Evolutionary conservation across 176 grass and related monocot genomes (phyloP).

Genomic region (Juncus inflexus): DNA sequence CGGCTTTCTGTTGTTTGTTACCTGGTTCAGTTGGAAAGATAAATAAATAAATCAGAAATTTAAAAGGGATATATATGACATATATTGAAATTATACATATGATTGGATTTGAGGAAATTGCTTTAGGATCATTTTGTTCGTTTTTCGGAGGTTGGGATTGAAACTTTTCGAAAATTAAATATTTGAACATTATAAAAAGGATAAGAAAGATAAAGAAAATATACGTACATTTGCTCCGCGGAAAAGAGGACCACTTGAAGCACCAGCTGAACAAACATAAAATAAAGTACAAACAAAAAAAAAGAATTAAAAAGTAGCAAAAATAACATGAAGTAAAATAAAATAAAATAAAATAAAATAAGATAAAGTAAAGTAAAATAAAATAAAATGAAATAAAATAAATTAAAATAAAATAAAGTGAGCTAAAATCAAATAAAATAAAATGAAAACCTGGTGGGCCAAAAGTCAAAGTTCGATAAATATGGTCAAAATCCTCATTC

Average conservation of each 20-base stretch:
- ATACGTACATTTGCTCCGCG: slow-evolving; percentile 69
- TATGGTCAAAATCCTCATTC: slow-evolving; percentile 92
- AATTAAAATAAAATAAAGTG: slow-evolving; percentile 23
- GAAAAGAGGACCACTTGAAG: slow-evolving; percentile 49
- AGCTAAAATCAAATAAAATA: too few relatives aligned
- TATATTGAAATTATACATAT: background rate
- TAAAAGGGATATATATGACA: background rate
- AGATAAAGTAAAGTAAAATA: slow-evolving; percentile 17
- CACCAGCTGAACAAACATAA: slow-evolving; percentile 43
- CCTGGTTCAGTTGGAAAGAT: background rate
- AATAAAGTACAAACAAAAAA: too few relatives aligned
- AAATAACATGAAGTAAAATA: background rate
- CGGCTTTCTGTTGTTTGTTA: slow-evolving; percentile 37
- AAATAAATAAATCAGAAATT: background rate
- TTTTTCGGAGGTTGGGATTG: too few relatives aligned
- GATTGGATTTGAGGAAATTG: too few relatives aligned
- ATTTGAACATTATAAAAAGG: too few relatives aligned
- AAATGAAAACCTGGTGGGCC: slow-evolving; percentile 47
- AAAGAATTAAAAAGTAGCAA: slow-evolving; percentile 12
- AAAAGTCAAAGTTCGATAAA: slow-evolving; percentile 80
- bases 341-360: slow-evolving; percentile 24
- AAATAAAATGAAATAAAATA: background rate
- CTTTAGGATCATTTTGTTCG: too few relatives aligned
- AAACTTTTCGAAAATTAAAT: too few relatives aligned
- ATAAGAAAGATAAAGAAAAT: slow-evolving; percentile 23